Evolutionary conservation across 306 rosid species (phyloP), one percentile per base, ranked within the genome.

Genomic region (Medicago arabica): DNA sequence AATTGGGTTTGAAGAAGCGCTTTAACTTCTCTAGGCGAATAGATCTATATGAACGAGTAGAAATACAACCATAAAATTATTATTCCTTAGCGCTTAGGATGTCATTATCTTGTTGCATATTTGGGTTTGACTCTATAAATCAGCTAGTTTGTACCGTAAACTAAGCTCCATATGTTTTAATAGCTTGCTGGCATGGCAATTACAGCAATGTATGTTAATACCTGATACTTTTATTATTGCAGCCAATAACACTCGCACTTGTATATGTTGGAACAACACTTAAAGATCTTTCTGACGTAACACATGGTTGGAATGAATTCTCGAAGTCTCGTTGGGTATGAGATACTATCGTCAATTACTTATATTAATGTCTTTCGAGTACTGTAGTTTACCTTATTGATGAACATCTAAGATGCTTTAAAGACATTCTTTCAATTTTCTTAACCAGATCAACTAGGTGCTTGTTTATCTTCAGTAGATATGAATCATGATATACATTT

Each of bases 231-330:
- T 75, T 77, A 78, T 23, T 78, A 14, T 75, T 81, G 74, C 97
- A 95, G 97, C 99, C 99, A 81, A 92, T 89, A 79, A 95, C 97
- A 31, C 71, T 95, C 44, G 96, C 90, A 49, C 86, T 95, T 25
- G 97, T 95, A 57, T 95, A 95, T 62, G 82, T 88, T 60, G 99
- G 97, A 86, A 95, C 99, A 72, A 95, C 97, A 75, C 92, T 95
- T 60, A 95, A 95, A 81, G 97, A 95, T 87, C 91, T 95, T 66
- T 95, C 99, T 67, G 99, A 92, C 69, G 97, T 95, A 66, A 90
- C 97, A 21, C 97, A 95, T 72, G 93, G 99, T 38, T 95, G 99
- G 99, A 71, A 87, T 62, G 97, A 88, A 68, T 85, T 95, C 80
- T 88, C 97, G 18, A 89, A 83, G 79, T 84, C 97, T 64, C 96